Evolutionary conservation across 169 alveolate genomes (phyloP).

Genomic region (Plasmodium vivax): DNA sequence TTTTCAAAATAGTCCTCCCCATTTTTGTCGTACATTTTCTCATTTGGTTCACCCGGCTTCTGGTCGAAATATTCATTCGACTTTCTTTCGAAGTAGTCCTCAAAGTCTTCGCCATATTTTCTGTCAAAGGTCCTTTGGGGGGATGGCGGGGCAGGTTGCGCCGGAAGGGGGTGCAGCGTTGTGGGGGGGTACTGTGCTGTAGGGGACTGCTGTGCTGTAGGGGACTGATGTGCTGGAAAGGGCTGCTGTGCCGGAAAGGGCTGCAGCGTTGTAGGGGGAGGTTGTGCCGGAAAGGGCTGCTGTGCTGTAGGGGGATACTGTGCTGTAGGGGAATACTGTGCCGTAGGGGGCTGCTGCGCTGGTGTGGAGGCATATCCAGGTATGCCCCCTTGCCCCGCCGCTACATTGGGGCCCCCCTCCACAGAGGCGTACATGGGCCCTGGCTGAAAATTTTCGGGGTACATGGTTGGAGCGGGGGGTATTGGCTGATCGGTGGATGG

Average conservation of each 20-base stretch:
- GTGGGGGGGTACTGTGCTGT: not conserved
- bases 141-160: not conserved
- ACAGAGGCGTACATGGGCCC: not conserved
- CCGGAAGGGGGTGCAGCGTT: not conserved
- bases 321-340: no score
- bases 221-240: no score
- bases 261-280: no score
- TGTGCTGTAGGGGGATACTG: no score
- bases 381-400: not conserved
- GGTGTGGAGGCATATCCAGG: not conserved
- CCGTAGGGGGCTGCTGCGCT: not conserved
- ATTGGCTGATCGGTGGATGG: not conserved
- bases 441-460: not conserved
- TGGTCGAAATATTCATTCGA: not conserved
- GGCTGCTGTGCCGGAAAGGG: no score
- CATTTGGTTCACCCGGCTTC: not conserved
- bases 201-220: not conserved
- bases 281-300: no score
- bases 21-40: not conserved
- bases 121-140: not conserved
- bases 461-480: not conserved
- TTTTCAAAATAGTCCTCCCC: not conserved
- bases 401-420: not conserved
- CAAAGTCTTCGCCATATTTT: not conserved
- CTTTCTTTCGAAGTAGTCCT: not conserved